A percentile compares a stretch with the other conserved stretches of the same genome.
Conservation (phyloP, 208 protist species). For the Trypanosoma theileri region DNA sequence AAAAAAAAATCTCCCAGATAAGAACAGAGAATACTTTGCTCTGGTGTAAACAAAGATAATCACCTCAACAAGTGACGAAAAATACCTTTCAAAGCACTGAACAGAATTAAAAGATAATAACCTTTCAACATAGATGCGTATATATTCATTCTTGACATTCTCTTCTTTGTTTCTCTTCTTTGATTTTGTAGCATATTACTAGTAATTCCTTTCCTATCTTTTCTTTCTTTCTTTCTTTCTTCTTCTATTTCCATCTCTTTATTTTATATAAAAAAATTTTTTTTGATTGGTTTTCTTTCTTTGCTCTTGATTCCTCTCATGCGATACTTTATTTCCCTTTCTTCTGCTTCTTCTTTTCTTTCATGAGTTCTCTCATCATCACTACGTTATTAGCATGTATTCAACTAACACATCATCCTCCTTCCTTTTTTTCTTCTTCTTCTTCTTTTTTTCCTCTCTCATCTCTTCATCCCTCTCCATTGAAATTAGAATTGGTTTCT, state of each 20-base stretch:
- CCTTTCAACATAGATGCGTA: not conserved
- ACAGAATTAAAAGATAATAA: not conserved
- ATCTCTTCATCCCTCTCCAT: not conserved
- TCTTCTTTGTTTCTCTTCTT: not conserved
- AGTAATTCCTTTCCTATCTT: not conserved
- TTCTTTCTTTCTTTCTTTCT: conserved; percentile 6
- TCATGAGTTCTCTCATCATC: no score
- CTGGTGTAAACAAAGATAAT: no score
- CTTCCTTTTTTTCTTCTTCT: not conserved
- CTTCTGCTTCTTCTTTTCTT: not conserved
- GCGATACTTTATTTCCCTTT: no score
- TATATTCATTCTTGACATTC: not conserved
- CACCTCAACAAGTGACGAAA: no score
- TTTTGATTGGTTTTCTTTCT: no score
- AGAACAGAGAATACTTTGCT: not conserved
- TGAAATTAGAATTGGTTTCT: not conserved
- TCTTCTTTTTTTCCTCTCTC: not conserved
- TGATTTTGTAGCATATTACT: not conserved
- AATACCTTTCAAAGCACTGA: no score
- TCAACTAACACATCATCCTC: not conserved
- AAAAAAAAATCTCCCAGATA: not conserved
- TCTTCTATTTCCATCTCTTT: not conserved
- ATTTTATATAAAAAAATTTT: not conserved
- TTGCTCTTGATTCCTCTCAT: no score
- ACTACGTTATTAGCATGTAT: not conserved